Base-by-base conservation (phyloP, 2,329 filamentous ascomycete species). In the Calonectria hawksworthii region DNA sequence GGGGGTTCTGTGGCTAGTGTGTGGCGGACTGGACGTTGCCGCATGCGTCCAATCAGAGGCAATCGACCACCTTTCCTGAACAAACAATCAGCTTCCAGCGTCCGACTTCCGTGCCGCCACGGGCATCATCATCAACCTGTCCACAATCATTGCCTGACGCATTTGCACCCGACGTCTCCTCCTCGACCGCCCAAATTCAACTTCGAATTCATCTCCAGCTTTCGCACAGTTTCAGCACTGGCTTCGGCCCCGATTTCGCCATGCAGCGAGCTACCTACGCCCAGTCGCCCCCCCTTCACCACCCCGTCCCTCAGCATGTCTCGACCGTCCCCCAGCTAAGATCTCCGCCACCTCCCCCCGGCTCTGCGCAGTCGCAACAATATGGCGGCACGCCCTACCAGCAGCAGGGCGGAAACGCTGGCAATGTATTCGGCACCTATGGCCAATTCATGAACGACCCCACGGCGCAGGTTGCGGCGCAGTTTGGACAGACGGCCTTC, bases 251-350 rank as follows among this genome's bases (percentile, higher is more conserved):
- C 68, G 30, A 66, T 74, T 75, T 74, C 85, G 90, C 83, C 75
- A 98, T 98, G 96, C 96, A 98, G 88, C 94, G 96, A 85, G 90
- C 93, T 84, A 90, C 92, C 70, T 98, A 97, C 88, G 92, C 92
- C 85, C 94, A 96, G 83, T 98, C 96, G 83, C 96, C 96, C 84
- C 96, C 96, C 79, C 93, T 99, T 81, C 97, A 99, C 86, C 97
- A 99, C 85, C 97, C 97, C 73, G 96, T 99, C 74, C 97, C 97
- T 76, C 97, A 99, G 86, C 97, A 99, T 90, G 96, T 99, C 82
- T 99, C 97, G 83, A 98, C 96, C 73, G 97, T 99, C 65, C 97
- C 97, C 56, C 97, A 99, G 88, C 93, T 99, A 85, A 93, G 98
- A 86, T 99, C 97, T 73, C 97, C 97, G 75, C 96, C 95, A 73